These are phyloP conservation scores for Paracorniculantispora psalliotae DNA, from an alignment of 2,329 filamentous ascomycete species.

Conservation along the genomic window DNA sequence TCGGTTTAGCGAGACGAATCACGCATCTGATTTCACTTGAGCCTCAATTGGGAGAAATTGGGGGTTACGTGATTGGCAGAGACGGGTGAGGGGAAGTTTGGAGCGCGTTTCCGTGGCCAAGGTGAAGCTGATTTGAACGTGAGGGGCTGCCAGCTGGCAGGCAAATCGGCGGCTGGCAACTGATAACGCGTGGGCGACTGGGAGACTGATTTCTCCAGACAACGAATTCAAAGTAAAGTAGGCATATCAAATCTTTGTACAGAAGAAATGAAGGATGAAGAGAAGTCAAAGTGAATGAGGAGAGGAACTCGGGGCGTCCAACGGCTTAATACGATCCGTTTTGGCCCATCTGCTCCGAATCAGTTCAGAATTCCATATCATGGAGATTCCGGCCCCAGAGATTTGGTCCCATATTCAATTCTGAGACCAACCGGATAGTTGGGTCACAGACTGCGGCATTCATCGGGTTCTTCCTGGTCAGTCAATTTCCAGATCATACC, in stretches of 20 bases:
- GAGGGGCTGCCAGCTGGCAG: slow-evolving; percentile 12
- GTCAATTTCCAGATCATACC: not conserved
- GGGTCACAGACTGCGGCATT: not conserved
- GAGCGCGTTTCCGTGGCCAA: not conserved
- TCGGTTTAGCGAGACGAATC: not conserved
- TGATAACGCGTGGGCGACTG: too few species aligned
- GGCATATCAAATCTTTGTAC: too few species aligned
- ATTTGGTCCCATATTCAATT: not conserved
- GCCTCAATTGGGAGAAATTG: not conserved
- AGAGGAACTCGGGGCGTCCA: too few species aligned
- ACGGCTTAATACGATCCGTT: too few species aligned
- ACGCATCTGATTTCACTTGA: slow-evolving; percentile 1
- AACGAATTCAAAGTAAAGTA: too few species aligned
- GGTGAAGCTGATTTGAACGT: slow-evolving; percentile 9
- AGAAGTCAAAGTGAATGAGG: too few species aligned
- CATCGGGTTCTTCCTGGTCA: not conserved
- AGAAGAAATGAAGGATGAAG: too few species aligned
- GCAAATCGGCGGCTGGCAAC: slow-evolving; percentile 8
- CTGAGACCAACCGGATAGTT: not conserved
- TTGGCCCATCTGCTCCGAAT: too few species aligned
- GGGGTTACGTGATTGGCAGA: not conserved
- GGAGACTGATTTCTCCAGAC: not conserved
- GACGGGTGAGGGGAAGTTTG: not conserved
- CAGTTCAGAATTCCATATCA: not conserved
- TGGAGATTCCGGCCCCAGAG: not conserved